Evolutionary conservation across 1,284 basidiomycete species (phyloP), one percentile per base, ranked within the genome.

Genomic region (Ustilago loliicola): DNA sequence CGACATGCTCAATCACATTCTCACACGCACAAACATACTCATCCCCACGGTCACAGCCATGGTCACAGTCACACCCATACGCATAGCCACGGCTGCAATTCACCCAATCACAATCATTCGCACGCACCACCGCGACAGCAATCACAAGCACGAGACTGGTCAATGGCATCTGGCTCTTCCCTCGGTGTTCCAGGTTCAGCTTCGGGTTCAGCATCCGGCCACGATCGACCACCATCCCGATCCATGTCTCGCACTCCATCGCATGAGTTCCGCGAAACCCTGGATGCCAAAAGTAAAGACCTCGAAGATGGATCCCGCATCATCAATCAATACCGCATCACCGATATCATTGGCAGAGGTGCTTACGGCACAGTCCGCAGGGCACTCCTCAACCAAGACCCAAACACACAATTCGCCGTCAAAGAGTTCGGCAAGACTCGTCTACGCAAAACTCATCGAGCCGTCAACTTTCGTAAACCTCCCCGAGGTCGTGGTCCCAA

Each of bases 401-500:
- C 68, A 15, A 42, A 50, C n/a, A 60, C 67, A 21, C 61, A 54
- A 19, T 75, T 79, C 25, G 80, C 76, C 15, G 76, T 86, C 63
- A 86, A 86, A 52, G 85, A 86, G 65, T 84, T 86, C 32, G 81
- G 83, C 61, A 86, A 86, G 63, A 83, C 81, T 23, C 67, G 84
- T 2, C 63, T 86, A 25, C 70, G 80, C 21, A 81, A 80, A 54
- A 80, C 62, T 2, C 68, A 81, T 17, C 77, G 79, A 15, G 55
- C 74, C 4, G 62, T 61, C 29, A 71, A 70, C 34, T 40, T 81
- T 13, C 68, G 80, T 29, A 65, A 67, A 34, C 60, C 69, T 2
- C 40, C 47, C 1, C 51, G 63, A 50, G 54, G 53, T 1, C 54
- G 57, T 50, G 54, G 25, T 34, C 55, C 52, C 2, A 27, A 36